These are phyloP conservation scores for Trichoderma sp. DNA, from an alignment of 2,329 filamentous ascomycete genomes.

Conservation along the genomic window DNA sequence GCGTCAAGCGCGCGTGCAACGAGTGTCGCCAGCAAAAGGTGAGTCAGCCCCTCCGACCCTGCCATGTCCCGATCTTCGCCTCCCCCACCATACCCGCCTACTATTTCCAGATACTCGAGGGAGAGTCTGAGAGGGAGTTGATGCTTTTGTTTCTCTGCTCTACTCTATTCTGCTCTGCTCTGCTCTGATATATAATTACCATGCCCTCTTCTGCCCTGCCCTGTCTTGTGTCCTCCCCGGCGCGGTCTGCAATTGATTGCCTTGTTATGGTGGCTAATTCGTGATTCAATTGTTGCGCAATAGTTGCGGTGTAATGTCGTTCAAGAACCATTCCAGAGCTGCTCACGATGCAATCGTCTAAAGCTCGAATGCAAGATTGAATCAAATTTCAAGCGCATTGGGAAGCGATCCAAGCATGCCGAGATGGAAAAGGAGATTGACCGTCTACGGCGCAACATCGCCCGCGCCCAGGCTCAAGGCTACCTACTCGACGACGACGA, in stretches of 20 bases:
- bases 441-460: slow-evolving; percentile 59
- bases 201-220: neutral
- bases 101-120: neutral
- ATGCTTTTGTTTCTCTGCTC: neutral
- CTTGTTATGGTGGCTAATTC: neutral
- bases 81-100: neutral
- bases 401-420: slow-evolving; percentile 78
- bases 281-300: slow-evolving; percentile 17
- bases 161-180: neutral
- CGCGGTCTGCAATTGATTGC: neutral
- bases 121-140: neutral
- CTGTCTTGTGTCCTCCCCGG: neutral
- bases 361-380: slow-evolving; percentile 84
- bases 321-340: slow-evolving; percentile 75
- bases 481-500: slow-evolving; percentile 56
- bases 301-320: slow-evolving; percentile 81
- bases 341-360: slow-evolving; percentile 74
- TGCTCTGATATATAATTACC: neutral
- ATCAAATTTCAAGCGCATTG: slow-evolving; percentile 66
- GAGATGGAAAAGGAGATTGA: slow-evolving; percentile 86
- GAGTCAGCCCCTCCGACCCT: slow-evolving; percentile 36
- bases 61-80: neutral
- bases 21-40: slow-evolving; percentile 86
- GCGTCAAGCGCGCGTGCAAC: slow-evolving; percentile 78
- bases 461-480: slow-evolving; percentile 59